phyloP scores from a whole-genome alignment of 169 alveolate genomes.

The Eimeria falciformis region DNA sequence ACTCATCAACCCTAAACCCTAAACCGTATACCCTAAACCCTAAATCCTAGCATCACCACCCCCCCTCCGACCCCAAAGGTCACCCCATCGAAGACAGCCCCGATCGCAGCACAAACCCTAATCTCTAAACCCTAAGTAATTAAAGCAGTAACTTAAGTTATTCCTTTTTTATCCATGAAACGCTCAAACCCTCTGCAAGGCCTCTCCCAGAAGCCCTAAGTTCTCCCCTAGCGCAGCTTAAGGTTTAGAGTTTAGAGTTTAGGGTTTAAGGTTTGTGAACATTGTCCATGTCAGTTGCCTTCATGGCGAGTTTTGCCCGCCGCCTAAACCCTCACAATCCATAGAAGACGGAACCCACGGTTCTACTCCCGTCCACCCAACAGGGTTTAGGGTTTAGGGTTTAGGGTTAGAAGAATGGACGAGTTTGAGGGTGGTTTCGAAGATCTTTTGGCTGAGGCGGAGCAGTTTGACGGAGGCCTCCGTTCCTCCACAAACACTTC shows the following conservation, averaged over 20 bases:
- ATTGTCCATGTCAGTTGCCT: too few relatives aligned
- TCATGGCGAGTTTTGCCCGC: too few relatives aligned
- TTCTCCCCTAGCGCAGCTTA: not conserved
- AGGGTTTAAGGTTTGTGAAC: too few relatives aligned
- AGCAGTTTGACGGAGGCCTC: conserved; percentile 4
- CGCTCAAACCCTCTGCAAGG: not conserved
- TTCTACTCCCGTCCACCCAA: not conserved
- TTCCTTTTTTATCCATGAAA: not conserved
- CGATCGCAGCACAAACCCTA: conserved; percentile 1
- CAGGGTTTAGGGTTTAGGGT: conserved; percentile 36
- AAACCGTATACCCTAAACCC: not conserved
- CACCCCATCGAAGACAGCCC: too few relatives aligned
- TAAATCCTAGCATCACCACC: not conserved
- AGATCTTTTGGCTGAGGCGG: conserved; percentile 15
- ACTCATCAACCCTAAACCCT: not conserved
- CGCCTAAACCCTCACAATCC: not conserved
- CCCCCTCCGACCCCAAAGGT: not conserved
- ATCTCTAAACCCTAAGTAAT: not conserved
- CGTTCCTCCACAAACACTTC: not conserved
- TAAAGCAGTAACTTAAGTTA: not conserved
- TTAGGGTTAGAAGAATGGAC: not conserved
- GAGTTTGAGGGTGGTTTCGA: not conserved
- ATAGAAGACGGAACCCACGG: not conserved
- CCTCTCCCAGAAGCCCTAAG: not conserved
- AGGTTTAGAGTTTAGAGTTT: conserved; percentile 6